Percentiles rank a stretch among this genome's conserved stretches.
Evolutionary conservation across 1,284 basidiomycete species (phyloP).

Genomic region (Apiotrichum akiyoshidainum): DNA sequence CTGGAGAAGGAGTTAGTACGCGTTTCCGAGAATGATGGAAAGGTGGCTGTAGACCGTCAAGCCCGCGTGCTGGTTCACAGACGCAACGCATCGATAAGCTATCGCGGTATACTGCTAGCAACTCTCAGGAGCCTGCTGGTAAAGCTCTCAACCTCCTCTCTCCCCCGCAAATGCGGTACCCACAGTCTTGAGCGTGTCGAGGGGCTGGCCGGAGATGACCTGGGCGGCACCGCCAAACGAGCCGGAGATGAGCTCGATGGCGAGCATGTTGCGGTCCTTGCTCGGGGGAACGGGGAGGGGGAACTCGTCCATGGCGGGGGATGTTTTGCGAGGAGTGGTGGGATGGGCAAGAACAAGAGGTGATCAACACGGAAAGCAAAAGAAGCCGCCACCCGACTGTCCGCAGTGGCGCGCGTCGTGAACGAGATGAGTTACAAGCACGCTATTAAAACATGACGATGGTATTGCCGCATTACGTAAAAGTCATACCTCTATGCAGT

Average conservation of each 20-base stretch:
- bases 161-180: not conserved
- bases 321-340: not conserved
- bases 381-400: not conserved
- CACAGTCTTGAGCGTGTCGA: constrained; percentile 55
- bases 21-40: too few species aligned
- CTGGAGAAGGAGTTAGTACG: constrained; percentile 16
- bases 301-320: constrained; percentile 17
- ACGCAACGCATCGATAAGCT: too few species aligned
- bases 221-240: constrained; percentile 51
- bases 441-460: too few species aligned
- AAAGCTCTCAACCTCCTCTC: too few species aligned
- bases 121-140: too few species aligned
- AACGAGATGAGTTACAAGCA: too few species aligned
- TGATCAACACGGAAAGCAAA: not conserved
- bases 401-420: too few species aligned
- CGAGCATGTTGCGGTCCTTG: constrained; percentile 39
- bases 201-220: constrained; percentile 74
- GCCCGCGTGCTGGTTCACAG: too few species aligned
- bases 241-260: constrained; percentile 50
- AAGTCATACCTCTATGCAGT: too few species aligned
- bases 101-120: too few species aligned
- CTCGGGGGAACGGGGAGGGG: constrained; percentile 34
- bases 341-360: not conserved
- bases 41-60: too few species aligned
- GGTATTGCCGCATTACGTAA: too few species aligned